phyloP scores from a whole-genome alignment of 1,284 basidiomycete genomes.

The Microbotryomycetes sp. region DNA sequence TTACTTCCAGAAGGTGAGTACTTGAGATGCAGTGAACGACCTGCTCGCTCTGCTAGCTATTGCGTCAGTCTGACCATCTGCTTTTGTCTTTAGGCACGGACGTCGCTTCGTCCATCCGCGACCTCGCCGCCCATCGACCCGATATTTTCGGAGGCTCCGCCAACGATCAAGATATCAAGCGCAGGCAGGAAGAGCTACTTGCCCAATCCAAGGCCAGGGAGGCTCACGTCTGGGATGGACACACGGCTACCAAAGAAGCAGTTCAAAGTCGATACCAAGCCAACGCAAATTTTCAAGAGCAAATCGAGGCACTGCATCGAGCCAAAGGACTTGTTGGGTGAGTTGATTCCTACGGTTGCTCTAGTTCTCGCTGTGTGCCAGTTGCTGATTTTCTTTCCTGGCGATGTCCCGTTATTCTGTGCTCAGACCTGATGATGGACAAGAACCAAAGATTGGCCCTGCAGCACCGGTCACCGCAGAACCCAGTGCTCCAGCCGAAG shows the following conservation, averaged over 20 bases:
- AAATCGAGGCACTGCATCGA: conserved; percentile 87
- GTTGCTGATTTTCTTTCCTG: not conserved
- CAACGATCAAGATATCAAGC: conserved; percentile 26
- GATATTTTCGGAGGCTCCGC: conserved; percentile 77
- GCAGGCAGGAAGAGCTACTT: conserved; percentile 20
- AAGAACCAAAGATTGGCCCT: conserved; percentile 38
- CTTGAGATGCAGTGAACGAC: not conserved
- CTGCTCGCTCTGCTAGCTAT: no score
- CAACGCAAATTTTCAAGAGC: conserved; percentile 86
- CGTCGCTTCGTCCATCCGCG: conserved; percentile 81
- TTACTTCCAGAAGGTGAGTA: conserved; percentile 47
- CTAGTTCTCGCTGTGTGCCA: not conserved
- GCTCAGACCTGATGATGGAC: conserved; percentile 31
- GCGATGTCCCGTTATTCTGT: not conserved
- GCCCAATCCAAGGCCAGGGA: conserved; percentile 30
- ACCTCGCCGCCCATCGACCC: conserved; percentile 81
- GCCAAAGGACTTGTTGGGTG: conserved; percentile 60
- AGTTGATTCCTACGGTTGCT: not conserved
- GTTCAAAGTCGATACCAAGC: conserved; percentile 84
- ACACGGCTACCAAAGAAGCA: conserved; percentile 43
- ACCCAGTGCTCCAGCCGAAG: conserved; percentile 43
- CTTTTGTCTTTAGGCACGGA: conserved; percentile 64
- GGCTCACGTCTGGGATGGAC: conserved; percentile 32
- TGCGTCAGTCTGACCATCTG: not conserved
- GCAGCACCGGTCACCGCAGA: conserved; percentile 9